Conservation (phyloP, 495 filamentous ascomycete genomes). For the Neurospora sp. region DNA sequence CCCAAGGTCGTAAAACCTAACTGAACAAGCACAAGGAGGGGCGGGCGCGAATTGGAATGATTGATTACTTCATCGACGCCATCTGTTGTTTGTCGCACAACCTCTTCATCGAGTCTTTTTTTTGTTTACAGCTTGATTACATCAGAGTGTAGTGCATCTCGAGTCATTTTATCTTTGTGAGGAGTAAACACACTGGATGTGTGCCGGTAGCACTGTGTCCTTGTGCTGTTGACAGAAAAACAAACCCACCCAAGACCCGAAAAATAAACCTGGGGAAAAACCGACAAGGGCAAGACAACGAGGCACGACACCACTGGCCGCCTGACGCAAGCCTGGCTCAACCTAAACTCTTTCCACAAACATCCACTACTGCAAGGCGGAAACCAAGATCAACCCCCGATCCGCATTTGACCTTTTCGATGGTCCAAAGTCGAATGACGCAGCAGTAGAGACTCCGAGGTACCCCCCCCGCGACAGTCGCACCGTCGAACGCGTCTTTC, state of each 20-base stretch:
- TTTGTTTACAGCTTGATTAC: neutral
- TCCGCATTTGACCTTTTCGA: neutral
- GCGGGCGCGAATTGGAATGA: neutral
- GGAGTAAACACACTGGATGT: neutral
- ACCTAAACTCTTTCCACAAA: neutral
- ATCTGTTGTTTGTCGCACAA: neutral
- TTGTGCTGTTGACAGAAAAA: neutral
- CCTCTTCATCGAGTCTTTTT: neutral
- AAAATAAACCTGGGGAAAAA: neutral
- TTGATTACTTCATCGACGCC: neutral
- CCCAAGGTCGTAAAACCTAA: neutral
- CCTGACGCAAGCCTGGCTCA: neutral
- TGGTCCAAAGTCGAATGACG: neutral
- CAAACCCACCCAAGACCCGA: neutral
- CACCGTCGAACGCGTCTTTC: neutral
- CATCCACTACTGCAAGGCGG: neutral
- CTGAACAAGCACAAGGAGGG: neutral
- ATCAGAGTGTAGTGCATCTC: neutral
- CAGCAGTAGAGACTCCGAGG: neutral
- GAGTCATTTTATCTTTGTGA: neutral
- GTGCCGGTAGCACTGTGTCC: neutral
- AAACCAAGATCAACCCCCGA: neutral
- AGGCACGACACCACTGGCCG: neutral
- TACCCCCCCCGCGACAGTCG: neutral
- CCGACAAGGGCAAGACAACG: neutral